Evolutionary conservation across 176 grass and related monocot species (phyloP).

Genomic region (Musa acuminata): DNA sequence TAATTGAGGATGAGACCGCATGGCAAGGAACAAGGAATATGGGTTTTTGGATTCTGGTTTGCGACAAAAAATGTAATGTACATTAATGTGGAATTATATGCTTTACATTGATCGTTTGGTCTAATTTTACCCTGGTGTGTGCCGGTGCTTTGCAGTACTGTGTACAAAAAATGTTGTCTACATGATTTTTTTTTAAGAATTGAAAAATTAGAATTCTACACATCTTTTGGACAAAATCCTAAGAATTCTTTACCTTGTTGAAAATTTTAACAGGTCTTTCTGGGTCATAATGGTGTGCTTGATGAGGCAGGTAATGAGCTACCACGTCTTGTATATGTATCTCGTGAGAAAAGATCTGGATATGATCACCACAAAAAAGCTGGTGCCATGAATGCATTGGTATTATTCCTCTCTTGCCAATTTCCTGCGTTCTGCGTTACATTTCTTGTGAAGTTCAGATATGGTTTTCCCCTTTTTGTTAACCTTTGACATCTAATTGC

Average conservation of each 20-base stretch:
- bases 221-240: neutral
- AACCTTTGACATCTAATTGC: neutral
- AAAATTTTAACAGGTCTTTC: constrained; percentile 4
- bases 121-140: too few species aligned
- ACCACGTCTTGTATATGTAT: constrained; percentile 39
- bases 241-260: constrained; percentile 18
- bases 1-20: too few species aligned
- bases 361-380: constrained; percentile 51
- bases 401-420: constrained; percentile 11
- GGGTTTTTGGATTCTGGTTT: too few species aligned
- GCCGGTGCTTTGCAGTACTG: too few species aligned
- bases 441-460: neutral
- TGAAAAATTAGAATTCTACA: neutral
- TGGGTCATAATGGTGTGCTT: constrained; percentile 14
- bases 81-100: too few species aligned
- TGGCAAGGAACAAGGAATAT: too few species aligned
- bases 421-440: neutral
- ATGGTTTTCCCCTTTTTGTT: neutral
- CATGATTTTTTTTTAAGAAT: neutral
- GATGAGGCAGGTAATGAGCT: constrained; percentile 34
- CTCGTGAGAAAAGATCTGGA: constrained; percentile 43
- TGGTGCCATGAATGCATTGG: constrained; percentile 52
- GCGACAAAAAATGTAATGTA: too few species aligned
- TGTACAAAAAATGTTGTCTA: neutral
- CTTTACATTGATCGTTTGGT: too few species aligned